Evolutionary conservation across 805 yeast genomes (phyloP).

Genomic region (Candida sithepensis): DNA sequence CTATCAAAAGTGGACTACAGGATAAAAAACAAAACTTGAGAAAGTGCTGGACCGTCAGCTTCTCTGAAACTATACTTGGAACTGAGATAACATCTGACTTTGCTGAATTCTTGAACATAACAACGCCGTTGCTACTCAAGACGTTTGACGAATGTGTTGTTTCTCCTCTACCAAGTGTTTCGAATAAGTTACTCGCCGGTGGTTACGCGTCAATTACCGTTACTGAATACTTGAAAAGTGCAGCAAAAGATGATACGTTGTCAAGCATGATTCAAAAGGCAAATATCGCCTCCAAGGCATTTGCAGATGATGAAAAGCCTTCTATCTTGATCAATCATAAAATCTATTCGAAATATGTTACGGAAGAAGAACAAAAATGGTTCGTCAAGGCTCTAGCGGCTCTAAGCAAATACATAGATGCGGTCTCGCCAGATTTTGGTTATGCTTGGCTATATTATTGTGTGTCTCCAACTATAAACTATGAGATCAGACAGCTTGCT

Average conservation of each 20-base stretch:
- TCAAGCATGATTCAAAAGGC: conserved; percentile 20
- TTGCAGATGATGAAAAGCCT: conserved; percentile 40
- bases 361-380: conserved; percentile 50
- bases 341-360: conserved; percentile 45
- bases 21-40: conserved; percentile 63
- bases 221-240: conserved; percentile 17
- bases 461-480: conserved; percentile 37
- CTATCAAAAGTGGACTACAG: conserved; percentile 53
- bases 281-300: conserved; percentile 32
- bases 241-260: conserved; percentile 6
- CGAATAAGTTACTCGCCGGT: conserved; percentile 48
- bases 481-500: conserved; percentile 34
- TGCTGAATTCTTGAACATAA: conserved; percentile 9
- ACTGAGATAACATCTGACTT: conserved; percentile 11
- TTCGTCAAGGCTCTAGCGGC: conserved; percentile 43
- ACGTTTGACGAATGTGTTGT: conserved; percentile 42
- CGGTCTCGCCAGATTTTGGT: conserved; percentile 33
- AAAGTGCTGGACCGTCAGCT: conserved; percentile 60
- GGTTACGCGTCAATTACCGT: conserved; percentile 46
- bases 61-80: conserved; percentile 36
- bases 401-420: conserved; percentile 21
- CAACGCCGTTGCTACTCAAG: conserved; percentile 25
- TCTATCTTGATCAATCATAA: conserved; percentile 46
- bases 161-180: conserved; percentile 51
- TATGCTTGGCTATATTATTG: conserved; percentile 46